Conservation (phyloP, 1,284 basidiomycete genomes). For the Marasmius fiardii region DNA sequence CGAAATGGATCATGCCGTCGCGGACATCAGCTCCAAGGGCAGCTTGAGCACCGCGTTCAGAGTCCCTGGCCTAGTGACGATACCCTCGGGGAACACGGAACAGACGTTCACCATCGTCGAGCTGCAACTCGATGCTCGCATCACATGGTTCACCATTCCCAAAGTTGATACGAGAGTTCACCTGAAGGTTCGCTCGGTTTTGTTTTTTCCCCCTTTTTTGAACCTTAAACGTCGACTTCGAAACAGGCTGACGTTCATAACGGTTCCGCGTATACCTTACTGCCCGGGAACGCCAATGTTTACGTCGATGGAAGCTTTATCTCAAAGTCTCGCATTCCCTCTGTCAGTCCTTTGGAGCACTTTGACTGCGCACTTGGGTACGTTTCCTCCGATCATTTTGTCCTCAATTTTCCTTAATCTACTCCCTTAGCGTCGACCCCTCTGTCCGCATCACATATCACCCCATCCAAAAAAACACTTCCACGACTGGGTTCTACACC, state of each 20-base stretch:
- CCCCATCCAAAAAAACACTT: slow-evolving; percentile 24
- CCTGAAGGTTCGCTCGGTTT: slow-evolving; percentile 22
- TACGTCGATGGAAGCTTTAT: slow-evolving; percentile 39
- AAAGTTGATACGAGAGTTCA: slow-evolving; percentile 26
- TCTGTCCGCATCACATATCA: slow-evolving; percentile 21
- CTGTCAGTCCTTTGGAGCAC: slow-evolving; percentile 29
- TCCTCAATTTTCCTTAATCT: not conserved
- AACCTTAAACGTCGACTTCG: not conserved
- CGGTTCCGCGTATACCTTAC: slow-evolving; percentile 32
- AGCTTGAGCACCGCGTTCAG: slow-evolving; percentile 27
- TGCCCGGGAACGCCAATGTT: slow-evolving; percentile 30
- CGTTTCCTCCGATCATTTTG: not conserved
- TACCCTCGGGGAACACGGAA: slow-evolving; percentile 26
- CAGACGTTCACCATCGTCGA: slow-evolving; percentile 30
- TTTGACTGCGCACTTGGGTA: slow-evolving; percentile 10
- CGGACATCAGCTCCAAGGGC: slow-evolving; percentile 17
- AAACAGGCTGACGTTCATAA: slow-evolving; percentile 33
- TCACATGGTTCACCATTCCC: slow-evolving; percentile 33
- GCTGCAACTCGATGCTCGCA: slow-evolving; percentile 24
- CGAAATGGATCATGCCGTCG: not conserved
- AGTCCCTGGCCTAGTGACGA: slow-evolving; percentile 27
- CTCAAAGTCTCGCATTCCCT: slow-evolving; percentile 26
- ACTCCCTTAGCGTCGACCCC: slow-evolving; percentile 17
- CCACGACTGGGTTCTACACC: slow-evolving; percentile 18
- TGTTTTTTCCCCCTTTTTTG: not conserved